phyloP scores from a whole-genome alignment of 495 filamentous ascomycete species.

The Terfezia claveryi region DNA sequence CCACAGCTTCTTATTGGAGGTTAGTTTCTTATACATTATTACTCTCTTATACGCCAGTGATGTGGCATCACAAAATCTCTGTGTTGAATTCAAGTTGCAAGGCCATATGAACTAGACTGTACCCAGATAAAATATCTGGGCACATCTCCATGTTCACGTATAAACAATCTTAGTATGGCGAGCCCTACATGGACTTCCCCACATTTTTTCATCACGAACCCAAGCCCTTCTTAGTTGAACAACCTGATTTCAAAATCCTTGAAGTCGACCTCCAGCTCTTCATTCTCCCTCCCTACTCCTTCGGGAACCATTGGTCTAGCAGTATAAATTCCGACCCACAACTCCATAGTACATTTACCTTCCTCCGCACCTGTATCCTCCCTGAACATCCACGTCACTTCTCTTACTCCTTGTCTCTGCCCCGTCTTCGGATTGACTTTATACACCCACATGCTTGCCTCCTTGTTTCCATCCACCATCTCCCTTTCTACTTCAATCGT shows the following conservation, averaged over 20 bases:
- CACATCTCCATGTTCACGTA: no score
- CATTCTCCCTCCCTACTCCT: not conserved
- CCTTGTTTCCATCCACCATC: not conserved
- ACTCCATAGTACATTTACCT: not conserved
- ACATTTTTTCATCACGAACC: no score
- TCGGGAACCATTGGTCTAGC: not conserved
- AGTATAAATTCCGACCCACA: not conserved
- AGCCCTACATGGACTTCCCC: no score
- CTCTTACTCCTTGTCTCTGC: not conserved
- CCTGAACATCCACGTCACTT: not conserved
- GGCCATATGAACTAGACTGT: no score
- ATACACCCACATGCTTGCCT: not conserved
- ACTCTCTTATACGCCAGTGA: no score
- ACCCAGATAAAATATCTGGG: no score
- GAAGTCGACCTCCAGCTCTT: not conserved
- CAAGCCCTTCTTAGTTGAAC: not conserved
- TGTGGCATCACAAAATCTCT: no score
- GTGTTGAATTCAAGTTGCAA: no score
- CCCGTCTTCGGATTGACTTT: not conserved
- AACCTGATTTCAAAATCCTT: not conserved
- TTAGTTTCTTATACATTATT: no score
- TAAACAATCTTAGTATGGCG: no score
- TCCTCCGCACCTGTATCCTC: not conserved
- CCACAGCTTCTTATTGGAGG: no score
- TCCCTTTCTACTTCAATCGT: not conserved